phyloP scores from a whole-genome alignment of 2,329 filamentous ascomycete species.

The Colletotrichum sp. region DNA sequence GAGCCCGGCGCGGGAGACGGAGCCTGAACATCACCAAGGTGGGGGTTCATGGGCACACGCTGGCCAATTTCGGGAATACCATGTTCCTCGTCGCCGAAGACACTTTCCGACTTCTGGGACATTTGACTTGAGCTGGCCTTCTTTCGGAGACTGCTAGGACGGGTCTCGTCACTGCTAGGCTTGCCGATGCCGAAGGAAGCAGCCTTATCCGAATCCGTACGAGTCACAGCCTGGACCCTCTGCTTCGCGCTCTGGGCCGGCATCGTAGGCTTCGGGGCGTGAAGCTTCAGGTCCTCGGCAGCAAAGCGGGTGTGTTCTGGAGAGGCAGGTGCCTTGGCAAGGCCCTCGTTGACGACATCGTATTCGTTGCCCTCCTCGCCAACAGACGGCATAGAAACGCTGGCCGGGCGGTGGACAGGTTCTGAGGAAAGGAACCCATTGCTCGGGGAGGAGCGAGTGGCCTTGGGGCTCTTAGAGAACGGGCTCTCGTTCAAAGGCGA shows the following conservation, averaged over 20 bases:
- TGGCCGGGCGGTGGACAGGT: constrained; percentile 67
- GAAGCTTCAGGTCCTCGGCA: constrained; percentile 80
- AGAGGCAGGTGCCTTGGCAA: constrained; percentile 43
- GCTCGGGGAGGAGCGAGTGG: constrained; percentile 38
- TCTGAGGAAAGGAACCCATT: constrained; percentile 39
- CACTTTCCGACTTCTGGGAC: constrained; percentile 43
- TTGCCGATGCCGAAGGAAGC: constrained; percentile 85
- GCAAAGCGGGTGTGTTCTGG: constrained; percentile 80
- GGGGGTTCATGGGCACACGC: constrained; percentile 90
- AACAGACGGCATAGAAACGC: constrained; percentile 82
- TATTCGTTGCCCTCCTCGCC: constrained; percentile 94
- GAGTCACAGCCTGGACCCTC: constrained; percentile 82
- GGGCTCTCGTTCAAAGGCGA: constrained; percentile 82
- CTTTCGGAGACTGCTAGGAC: constrained; percentile 54
- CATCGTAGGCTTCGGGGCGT: constrained; percentile 88
- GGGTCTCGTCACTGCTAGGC: constrained; percentile 58
- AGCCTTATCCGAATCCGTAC: constrained; percentile 88
- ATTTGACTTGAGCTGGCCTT: constrained; percentile 64
- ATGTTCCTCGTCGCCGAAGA: constrained; percentile 69
- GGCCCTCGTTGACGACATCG: constrained; percentile 61
- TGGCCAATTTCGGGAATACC: constrained; percentile 93
- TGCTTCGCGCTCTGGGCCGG: constrained; percentile 82
- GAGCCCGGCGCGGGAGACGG: constrained; percentile 76
- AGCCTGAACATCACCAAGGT: constrained; percentile 94
- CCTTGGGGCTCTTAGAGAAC: constrained; percentile 54